These are phyloP conservation scores for Glycine soja DNA, from an alignment of 306 rosid genomes.

Conservation along the genomic window DNA sequence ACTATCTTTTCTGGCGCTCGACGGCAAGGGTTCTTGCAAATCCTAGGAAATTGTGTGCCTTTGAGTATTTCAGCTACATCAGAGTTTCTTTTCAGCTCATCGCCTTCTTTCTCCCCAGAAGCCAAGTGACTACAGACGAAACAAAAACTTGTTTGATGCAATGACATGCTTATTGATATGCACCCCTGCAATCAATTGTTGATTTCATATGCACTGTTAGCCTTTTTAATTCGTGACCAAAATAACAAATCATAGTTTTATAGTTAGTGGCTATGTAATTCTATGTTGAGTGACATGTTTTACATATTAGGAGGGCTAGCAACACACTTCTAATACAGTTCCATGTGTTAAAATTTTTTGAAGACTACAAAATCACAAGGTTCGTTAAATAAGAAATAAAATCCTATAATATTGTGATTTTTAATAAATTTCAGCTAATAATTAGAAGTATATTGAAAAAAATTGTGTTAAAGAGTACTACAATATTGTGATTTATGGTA, in stretches of 20 bases:
- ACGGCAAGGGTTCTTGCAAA: conserved; percentile 70
- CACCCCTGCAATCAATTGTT: conserved; percentile 76
- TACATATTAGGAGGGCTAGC: too few species aligned
- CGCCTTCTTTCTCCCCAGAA: conserved; percentile 98
- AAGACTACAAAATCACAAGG: not conserved
- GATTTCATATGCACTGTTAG: conserved; percentile 5
- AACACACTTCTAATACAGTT: not conserved
- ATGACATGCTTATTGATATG: conserved; percentile 89
- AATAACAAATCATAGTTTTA: not conserved
- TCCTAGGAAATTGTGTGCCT: conserved; percentile 71
- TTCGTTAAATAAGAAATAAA: not conserved
- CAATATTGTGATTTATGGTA: not conserved
- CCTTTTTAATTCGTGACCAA: not conserved
- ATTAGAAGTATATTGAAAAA: not conserved
- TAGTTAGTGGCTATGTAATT: not conserved
- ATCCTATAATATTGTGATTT: too few species aligned
- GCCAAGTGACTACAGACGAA: conserved; percentile 97
- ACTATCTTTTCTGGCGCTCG: conserved; percentile 75
- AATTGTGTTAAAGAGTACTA: too few species aligned
- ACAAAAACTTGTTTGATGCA: conserved; percentile 93
- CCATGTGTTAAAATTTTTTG: not conserved
- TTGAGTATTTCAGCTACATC: conserved; percentile 88
- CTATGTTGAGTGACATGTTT: not conserved
- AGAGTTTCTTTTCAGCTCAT: conserved; percentile 81
- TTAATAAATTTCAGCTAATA: too few species aligned